Conservation (phyloP, 805 yeast genomes). For the Cyberlindnera nakhonratchasimensis region DNA sequence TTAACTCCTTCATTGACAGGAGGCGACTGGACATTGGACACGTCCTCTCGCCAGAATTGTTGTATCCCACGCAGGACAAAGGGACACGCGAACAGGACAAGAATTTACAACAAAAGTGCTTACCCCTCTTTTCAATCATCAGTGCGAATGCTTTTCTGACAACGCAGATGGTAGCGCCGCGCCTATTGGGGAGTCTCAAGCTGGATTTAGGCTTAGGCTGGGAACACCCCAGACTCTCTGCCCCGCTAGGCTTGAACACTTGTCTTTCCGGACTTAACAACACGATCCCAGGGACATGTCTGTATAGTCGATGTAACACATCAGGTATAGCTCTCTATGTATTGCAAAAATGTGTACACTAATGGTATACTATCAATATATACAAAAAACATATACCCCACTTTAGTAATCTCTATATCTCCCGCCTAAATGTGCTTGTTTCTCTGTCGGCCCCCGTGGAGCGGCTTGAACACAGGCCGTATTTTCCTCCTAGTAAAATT, state of each 20-base stretch:
- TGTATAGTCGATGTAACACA: too few relatives aligned
- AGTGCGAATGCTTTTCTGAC: background rate
- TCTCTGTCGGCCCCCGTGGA: slow-evolving; percentile 1
- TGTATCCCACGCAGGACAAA: background rate
- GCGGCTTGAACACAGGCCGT: background rate
- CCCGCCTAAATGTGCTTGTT: too few relatives aligned
- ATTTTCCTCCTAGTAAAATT: background rate
- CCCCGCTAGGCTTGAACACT: background rate
- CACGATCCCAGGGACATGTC: background rate
- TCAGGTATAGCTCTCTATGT: too few relatives aligned
- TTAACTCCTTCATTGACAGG: too few relatives aligned
- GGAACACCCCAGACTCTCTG: slow-evolving; percentile 1
- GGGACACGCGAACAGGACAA: background rate
- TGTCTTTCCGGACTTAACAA: slow-evolving; percentile 3
- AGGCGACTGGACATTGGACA: too few relatives aligned
- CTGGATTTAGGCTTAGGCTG: too few relatives aligned
- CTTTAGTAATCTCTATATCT: too few relatives aligned
- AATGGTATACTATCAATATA: background rate
- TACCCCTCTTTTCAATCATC: slow-evolving; percentile 3
- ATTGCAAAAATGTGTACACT: too few relatives aligned
- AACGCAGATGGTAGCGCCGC: slow-evolving; percentile 1
- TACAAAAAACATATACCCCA: too few relatives aligned
- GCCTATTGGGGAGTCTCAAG: too few relatives aligned
- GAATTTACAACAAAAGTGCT: too few relatives aligned
- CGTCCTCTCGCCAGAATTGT: too few relatives aligned